phyloP scores from a whole-genome alignment of 768 basidiomycete genomes.

The Collybiopsis confluens region DNA sequence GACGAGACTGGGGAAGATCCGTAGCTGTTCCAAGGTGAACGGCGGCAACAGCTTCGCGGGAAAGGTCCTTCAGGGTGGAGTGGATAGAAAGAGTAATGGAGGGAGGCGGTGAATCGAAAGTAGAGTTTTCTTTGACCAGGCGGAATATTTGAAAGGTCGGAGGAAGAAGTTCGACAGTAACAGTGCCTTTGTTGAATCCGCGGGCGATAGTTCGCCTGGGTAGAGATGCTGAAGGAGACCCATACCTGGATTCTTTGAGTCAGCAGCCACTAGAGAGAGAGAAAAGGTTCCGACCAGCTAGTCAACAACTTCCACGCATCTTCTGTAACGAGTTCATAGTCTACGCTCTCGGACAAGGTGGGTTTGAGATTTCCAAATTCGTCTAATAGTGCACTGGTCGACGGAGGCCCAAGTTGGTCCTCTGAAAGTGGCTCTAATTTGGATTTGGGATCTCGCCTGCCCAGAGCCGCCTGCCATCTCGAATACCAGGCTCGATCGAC shows the following conservation, averaged over 20 bases:
- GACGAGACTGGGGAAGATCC: conserved; percentile 39
- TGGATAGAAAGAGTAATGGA: conserved; percentile 47
- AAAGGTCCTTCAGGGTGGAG: conserved; percentile 44
- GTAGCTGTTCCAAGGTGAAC: conserved; percentile 7
- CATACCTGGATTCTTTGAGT: conserved; percentile 55
- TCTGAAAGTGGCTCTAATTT: conserved; percentile 64
- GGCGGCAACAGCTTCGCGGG: conserved; percentile 10
- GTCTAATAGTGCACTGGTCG: conserved; percentile 67
- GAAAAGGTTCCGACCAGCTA: conserved; percentile 53
- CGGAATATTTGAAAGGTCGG: conserved; percentile 56
- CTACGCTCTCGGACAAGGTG: conserved; percentile 51
- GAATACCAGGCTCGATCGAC: conserved; percentile 69
- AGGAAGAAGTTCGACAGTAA: conserved; percentile 69
- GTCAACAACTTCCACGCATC: conserved; percentile 66
- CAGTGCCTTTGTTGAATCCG: conserved; percentile 40
- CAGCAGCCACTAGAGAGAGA: conserved; percentile 5
- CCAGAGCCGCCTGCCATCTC: conserved; percentile 72
- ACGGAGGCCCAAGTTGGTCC: conserved; percentile 65
- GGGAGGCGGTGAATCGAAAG: conserved; percentile 23
- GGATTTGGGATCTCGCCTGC: conserved; percentile 41
- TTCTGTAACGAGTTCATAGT: conserved; percentile 74
- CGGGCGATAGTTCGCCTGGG: conserved; percentile 65
- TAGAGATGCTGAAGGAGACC: conserved; percentile 48
- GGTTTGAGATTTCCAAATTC: conserved; percentile 41
- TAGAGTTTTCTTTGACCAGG: conserved; percentile 30